Evolutionary conservation across 306 rosid species (phyloP), one percentile per base, ranked within the genome.

Genomic region (Trifolium pratense): DNA sequence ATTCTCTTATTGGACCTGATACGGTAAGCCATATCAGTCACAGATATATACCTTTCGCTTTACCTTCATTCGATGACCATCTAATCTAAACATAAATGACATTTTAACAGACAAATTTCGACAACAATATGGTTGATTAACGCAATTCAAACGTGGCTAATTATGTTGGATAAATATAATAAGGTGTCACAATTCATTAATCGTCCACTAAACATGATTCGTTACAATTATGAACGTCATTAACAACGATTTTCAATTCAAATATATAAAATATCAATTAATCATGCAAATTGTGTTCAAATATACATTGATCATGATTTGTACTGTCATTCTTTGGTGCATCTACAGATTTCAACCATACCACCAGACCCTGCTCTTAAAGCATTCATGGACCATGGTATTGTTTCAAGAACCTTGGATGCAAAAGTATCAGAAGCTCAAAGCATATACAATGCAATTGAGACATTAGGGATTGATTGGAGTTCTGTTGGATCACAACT

Each of bases 381-480:
- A 57, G 97, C 96, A 57, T 94, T 94, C 71, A 45, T 94, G 52
- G 96, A 94, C 66, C 95, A 91, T 68, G 96, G 97, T 57, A n/a
- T 52, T 31, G 79, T 89, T 17, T 84, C 94, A 67, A 93, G 96
- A 85, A 91, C 91, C 15, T 84, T 91, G 37, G 96, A 93, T 66
- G 80, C 91, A 6, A 79, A 89, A 9, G 89, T 89, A 18, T 81
- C 91, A 0, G 95, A 88, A 84, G 97, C 93, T 0, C 81, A 89
- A 77, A 82, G 79, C 10, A 76, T 91, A 57, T 91, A 91, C 87
- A 86, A 71, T 71, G 96, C 96, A 77, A 88, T 91, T 7, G 90
- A 89, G 89, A 87, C 82, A 83, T 66, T 87, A 77, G 98, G 98
- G 79, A 83, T 94, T 40, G 86, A 86, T 83, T 94, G 98, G 98